Evolutionary conservation across 495 filamentous ascomycete genomes (phyloP), one percentile per base, ranked within the genome.

Genomic region (Neurospora hispaniola): DNA sequence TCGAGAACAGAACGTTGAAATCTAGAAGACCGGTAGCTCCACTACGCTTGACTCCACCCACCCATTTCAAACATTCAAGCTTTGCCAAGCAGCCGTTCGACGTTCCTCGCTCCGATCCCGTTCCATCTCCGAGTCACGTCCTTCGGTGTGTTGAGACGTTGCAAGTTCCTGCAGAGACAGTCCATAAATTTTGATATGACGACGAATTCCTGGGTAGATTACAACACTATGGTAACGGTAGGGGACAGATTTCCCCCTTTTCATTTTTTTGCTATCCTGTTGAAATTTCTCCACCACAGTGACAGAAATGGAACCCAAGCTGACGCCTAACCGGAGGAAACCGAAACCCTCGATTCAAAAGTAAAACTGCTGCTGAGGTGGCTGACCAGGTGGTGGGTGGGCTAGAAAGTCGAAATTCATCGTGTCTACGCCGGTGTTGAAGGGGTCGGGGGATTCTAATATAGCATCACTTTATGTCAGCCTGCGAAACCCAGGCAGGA

Each of bases 381-480:
- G 80, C 62, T 86, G 85, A 10, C 85, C 85, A 2, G 85, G 84
- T 16, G 84, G 82, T 0, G 85, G 81, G 40, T 85, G 84, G 1
- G 85, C 82, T 6, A 85, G 73, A 68, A 86, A 86, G 74, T 86
- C 85, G 73, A 86, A 86, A 71, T 84, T 86, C 83, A 86, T 84
- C 43, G 79, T 73, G 74, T 86, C 84, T 39, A 82, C 74, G 20
- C 81, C 83, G 14, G 79, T 82, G 70, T 86, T 85, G 76, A 84
- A 86, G 0, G 85, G 85, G 74, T 86, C 83, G 12, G 85, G 85
- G 0, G 81, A 81, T 79, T 86, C 85, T 86, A 16, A 38, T 4
- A 5, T 1, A 10, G 8, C 40, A 11, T 41, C 40, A 1, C 9
- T 41, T 41, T 4, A 10, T 41, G 40, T 41, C 40, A 41, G 40